Evolutionary conservation across 108 stramenopile genomes (phyloP), one percentile per base, ranked within the genome.

Genomic region (Skeletonema potamos): DNA sequence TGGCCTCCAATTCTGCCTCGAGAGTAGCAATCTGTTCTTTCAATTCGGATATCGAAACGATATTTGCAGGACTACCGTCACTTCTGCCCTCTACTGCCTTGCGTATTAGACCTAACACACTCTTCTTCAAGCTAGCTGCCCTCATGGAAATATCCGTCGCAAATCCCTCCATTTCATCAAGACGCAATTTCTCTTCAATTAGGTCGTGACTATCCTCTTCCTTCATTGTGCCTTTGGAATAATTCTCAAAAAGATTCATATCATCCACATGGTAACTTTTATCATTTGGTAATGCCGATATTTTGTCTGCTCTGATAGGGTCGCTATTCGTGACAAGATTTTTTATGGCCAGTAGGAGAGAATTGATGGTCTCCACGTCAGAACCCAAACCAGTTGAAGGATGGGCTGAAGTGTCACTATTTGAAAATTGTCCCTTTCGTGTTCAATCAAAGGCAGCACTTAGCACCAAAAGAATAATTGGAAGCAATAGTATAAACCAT

Each of bases 31-130:
- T 74, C 59, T 86, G 73, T 32, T 68, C 74, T 70, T 89, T 69
- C 32, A 83, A 69, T 27, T 72, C 60, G 10, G 68, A 36, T 20
- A 73, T 64, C 1, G 70, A 48, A 5, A 56, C 32, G 18, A 36
- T 48, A 33, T 22, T 74, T 28, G 54, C 56, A 51, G 48, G 8
- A 32, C 22, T 43, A 22, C 0, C 17, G n/a, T 20, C 12, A 12
- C 22, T 32, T 26, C 33, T 24, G 13, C 56, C 28, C 30, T 37
- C 29, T 22, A 37, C 22, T 20, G 70, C 68, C 17, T 70, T 74
- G 13, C 71, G 77, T 44, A 87, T 48, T 28, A 87, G 36, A 18
- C 73, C 56, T 73, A 81, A 76, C 51, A 90, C 83, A 74, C 83
- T 76, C 46, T 70, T 44, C 58, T 82, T 81, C 59, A 90, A 70